A percentile compares a stretch with the other conserved stretches of the same genome.
Conservation (phyloP, 2,329 filamentous ascomycete genomes). For the Sclerotiophoma versabilis region DNA sequence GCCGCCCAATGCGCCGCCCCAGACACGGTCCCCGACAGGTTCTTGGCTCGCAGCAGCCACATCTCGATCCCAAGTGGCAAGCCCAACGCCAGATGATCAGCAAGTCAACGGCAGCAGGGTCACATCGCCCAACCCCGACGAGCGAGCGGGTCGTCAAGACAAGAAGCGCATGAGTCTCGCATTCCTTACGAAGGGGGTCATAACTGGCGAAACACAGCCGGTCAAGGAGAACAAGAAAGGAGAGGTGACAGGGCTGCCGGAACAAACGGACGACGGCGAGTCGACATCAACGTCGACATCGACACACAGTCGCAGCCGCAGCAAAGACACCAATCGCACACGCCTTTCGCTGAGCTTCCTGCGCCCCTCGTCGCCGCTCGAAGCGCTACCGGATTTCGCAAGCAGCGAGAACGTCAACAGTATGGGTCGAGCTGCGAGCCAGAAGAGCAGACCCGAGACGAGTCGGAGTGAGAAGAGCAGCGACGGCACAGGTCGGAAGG, state of each 20-base stretch:
- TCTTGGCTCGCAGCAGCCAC: constrained; percentile 42
- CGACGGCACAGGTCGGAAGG: constrained; percentile 54
- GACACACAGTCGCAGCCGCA: constrained; percentile 38
- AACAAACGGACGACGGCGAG: constrained; percentile 27
- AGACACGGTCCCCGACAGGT: constrained; percentile 41
- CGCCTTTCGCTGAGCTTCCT: constrained; percentile 42
- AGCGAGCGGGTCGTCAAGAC: constrained; percentile 43
- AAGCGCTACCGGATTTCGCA: constrained; percentile 38
- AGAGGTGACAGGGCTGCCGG: constrained; percentile 7
- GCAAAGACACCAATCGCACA: constrained; percentile 41
- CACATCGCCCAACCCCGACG: constrained; percentile 30
- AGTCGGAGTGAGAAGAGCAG: constrained; percentile 51
- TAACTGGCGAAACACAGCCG: constrained; percentile 34
- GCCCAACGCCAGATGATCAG: constrained; percentile 29
- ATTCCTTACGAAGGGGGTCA: constrained; percentile 48
- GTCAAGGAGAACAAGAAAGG: constrained; percentile 24
- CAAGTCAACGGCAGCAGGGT: constrained; percentile 37
- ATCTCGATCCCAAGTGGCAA: constrained; percentile 39
- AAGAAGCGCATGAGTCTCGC: constrained; percentile 50
- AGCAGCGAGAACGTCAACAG: constrained; percentile 15
- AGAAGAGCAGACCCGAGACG: constrained; percentile 36
- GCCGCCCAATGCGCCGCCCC: constrained; percentile 40
- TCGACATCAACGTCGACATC: constrained; percentile 33
- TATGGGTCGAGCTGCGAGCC: constrained; percentile 22
- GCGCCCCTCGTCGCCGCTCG: constrained; percentile 38